Base-by-base conservation (phyloP, 345 rosid species). In the Abelmoschus esculentus region DNA sequence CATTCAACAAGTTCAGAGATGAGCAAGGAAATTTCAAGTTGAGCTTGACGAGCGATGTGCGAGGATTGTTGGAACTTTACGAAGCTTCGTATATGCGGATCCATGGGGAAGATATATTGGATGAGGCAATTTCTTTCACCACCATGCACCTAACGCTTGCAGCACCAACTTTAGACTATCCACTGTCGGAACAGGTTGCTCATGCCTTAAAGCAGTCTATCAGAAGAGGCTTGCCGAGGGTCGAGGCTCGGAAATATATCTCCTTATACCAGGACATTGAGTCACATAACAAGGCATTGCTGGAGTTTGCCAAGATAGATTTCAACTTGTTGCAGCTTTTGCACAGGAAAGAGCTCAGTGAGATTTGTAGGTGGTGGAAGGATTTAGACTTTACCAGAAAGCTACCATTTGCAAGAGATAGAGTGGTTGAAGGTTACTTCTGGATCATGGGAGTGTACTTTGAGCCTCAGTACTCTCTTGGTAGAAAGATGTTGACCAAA, bases 401-500 rank as follows among this genome's bases (percentile, higher is more conserved):
- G 47, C 73, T 80, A n/a, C 76, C 80, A 4, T 76, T 70, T 74
- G 80, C 83, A 56, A 61, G 78, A 67, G 79, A 80, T 47, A 73
- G 11, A 29, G 32, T 76, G 4, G 68, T 74, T 2, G 83, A 80
- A 50, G 57, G 75, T 7, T 80, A 70, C 13, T 76, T 76, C 49
- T 79, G 83, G 80, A 71, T 56, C 1, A n/a, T 70, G 53, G 75
- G 67, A 13, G 75, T 73, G 7, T 73, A 70, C 53, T 71, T 61
- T 52, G 78, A 80, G 65, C 78, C 80, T 0, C 14, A 75, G 14
- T 79, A 75, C 42, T 29, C 17, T 0, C 44, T 71, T 22, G 82
- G 61, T 54, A 54, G 58, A 18, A 54, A 54, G 29, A 18, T 54
- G 26, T 54, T 54, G 58, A 54, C 58, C 18, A 54, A 54, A 54